phyloP scores from a whole-genome alignment of 2,329 filamentous ascomycete species.

The Botrytis cinerea region DNA sequence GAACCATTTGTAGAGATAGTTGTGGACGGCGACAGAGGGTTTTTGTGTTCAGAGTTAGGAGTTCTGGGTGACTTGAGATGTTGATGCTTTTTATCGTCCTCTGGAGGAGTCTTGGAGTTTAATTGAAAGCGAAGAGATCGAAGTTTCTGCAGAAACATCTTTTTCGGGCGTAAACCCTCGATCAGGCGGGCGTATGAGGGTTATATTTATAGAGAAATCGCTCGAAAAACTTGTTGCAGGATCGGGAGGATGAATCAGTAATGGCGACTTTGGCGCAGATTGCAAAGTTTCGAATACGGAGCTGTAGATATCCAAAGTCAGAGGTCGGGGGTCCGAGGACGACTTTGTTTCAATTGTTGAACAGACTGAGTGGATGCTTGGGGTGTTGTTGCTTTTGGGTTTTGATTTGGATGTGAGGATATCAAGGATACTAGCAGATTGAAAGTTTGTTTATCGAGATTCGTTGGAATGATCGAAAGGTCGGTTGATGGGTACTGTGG shows the following conservation, averaged over 20 bases:
- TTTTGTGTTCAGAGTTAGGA: slow-evolving; percentile 8
- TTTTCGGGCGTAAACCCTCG: neutral
- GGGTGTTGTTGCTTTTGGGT: slow-evolving; percentile 11
- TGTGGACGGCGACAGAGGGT: slow-evolving; percentile 18
- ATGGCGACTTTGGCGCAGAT: neutral
- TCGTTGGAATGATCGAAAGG: neutral
- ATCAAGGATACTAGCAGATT: neutral
- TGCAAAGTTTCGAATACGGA: neutral
- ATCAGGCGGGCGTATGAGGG: neutral
- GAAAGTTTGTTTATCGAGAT: neutral
- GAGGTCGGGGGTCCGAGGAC: neutral
- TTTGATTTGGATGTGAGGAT: neutral
- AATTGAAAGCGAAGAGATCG: slow-evolving; percentile 10
- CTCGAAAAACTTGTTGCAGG: too few relatives aligned
- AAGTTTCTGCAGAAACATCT: slow-evolving; percentile 20
- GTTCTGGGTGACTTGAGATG: neutral
- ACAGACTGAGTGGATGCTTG: neutral
- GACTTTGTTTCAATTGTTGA: neutral
- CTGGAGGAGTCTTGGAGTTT: neutral
- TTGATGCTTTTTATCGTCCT: neutral
- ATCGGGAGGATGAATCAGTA: neutral
- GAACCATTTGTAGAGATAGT: slow-evolving; percentile 20
- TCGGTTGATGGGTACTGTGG: neutral
- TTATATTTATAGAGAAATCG: too few relatives aligned
- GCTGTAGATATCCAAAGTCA: neutral